Base-by-base conservation (phyloP, 2,329 filamentous ascomycete genomes). In the Nothophoma quercina region DNA sequence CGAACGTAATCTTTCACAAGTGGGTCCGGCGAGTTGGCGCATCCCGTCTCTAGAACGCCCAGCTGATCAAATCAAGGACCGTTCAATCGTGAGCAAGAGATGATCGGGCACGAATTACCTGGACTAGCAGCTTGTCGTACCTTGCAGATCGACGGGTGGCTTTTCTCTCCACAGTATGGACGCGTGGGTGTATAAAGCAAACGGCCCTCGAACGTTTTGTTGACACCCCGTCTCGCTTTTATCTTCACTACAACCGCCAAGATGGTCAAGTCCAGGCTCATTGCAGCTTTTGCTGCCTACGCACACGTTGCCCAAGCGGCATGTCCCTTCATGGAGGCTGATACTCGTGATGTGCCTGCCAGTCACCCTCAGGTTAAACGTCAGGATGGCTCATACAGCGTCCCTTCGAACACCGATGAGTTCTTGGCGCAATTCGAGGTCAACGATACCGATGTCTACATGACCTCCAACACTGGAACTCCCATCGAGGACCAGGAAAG, bases 401-500 rank as follows among this genome's bases (percentile, higher is more conserved):
- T 45, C 3, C 36, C 62, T 15, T 51, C 40, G 29, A 54, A 59
- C 7, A 73, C 72, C 1, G 65, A 71, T 23, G 66, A 74, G 9
- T 74, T 75, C 45, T 46, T 76, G 58, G 57, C 60, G n/a, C 54
- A 73, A 28, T 76, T 64, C 33, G 71, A 75, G 47, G 51, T 77
- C 43, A 63, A 75, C 34, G 72, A 75, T 43, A 69, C 59, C 18
- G 63, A 74, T 32, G 55, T 52, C 9, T 75, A 69, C 48, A 44
- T 77, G 60, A 91, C 88, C 1, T 84, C 83, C 22, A 88, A 90
- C 65, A 84, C 84, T 19, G 88, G 88, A 9, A 86, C 84, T 0
- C 87, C 87, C 0, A 86, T 91, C 32, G 78, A 79, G 38, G 88
- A 91, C 23, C 86, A 88, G 64, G 78, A 82, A 56, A 88, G 85